phyloP scores from a whole-genome alignment of 2,329 filamentous ascomycete genomes.

The Xylaria sp. region DNA sequence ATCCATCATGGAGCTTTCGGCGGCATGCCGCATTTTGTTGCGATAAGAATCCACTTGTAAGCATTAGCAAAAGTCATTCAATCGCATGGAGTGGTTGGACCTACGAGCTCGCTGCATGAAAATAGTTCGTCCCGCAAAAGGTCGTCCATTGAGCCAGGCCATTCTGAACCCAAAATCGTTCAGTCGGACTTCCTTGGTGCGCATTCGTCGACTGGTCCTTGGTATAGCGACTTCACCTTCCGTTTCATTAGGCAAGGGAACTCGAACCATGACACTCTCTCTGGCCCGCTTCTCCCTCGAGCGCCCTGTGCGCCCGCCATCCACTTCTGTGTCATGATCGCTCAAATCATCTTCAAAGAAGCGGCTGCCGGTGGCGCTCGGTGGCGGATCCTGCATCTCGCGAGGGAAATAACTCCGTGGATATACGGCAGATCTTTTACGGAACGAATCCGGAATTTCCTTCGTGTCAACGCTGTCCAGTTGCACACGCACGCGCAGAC shows the following conservation, averaged over 20 bases:
- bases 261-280: constrained; percentile 48
- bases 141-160: constrained; percentile 92
- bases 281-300: constrained; percentile 34
- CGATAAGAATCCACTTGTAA: constrained; percentile 81
- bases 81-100: constrained; percentile 36
- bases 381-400: constrained; percentile 84
- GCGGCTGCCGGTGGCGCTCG: constrained; percentile 65
- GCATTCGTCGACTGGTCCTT: constrained; percentile 61
- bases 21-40: constrained; percentile 46
- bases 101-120: constrained; percentile 88
- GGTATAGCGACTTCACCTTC: constrained; percentile 72
- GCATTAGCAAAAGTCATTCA: constrained; percentile 17
- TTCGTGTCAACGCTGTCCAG: constrained; percentile 92
- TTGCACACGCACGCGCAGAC: constrained; percentile 83
- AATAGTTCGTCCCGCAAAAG: constrained; percentile 78
- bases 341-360: constrained; percentile 64
- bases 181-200: constrained; percentile 78
- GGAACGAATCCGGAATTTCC: constrained; percentile 93
- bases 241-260: constrained; percentile 62
- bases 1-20: constrained; percentile 73
- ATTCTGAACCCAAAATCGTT: constrained; percentile 93
- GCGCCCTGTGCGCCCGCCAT: constrained; percentile 40
- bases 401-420: constrained; percentile 88
- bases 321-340: constrained; percentile 53
- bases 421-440: constrained; percentile 82